A percentile compares a stretch with the other conserved stretches of the same genome.
Conservation (phyloP, 345 rosid genomes). For the Aquilaria yunnanensis region DNA sequence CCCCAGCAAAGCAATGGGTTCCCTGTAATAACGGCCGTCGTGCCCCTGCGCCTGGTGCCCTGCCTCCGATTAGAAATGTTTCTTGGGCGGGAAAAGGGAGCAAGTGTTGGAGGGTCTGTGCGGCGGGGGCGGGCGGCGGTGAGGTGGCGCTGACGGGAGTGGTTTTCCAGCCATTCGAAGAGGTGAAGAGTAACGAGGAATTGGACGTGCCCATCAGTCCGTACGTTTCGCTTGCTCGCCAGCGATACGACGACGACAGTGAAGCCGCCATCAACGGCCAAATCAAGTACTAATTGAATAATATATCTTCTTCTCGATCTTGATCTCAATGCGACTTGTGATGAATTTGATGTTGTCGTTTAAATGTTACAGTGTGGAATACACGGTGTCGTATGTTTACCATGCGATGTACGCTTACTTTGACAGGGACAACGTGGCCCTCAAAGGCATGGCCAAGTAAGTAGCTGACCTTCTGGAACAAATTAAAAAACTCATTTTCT, state of each 20-base stretch:
- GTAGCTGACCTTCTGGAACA: neutral
- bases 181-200: constrained; percentile 51
- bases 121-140: constrained; percentile 19
- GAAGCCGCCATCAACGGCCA: constrained; percentile 80
- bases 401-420: constrained; percentile 82
- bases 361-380: constrained; percentile 58
- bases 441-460: constrained; percentile 75
- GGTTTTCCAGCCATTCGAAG: constrained; percentile 70
- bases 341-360: neutral
- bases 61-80: too few species aligned
- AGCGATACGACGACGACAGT: constrained; percentile 31
- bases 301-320: neutral
- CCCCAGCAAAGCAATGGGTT: constrained; percentile 4
- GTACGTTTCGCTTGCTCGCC: constrained; percentile 64
- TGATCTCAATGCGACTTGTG: neutral
- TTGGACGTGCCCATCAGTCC: constrained; percentile 45
- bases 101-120: constrained; percentile 20
- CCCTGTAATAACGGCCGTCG: neutral
- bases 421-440: constrained; percentile 78
- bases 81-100: constrained; percentile 1
- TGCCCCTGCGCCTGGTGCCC: too few species aligned
- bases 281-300: constrained; percentile 48
- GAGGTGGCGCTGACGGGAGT: constrained; percentile 45
- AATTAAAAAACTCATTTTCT: too few species aligned
- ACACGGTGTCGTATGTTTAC: constrained; percentile 71